Evolutionary conservation across 345 rosid species (phyloP).

Genomic region (Melaleuca quinquenervia): DNA sequence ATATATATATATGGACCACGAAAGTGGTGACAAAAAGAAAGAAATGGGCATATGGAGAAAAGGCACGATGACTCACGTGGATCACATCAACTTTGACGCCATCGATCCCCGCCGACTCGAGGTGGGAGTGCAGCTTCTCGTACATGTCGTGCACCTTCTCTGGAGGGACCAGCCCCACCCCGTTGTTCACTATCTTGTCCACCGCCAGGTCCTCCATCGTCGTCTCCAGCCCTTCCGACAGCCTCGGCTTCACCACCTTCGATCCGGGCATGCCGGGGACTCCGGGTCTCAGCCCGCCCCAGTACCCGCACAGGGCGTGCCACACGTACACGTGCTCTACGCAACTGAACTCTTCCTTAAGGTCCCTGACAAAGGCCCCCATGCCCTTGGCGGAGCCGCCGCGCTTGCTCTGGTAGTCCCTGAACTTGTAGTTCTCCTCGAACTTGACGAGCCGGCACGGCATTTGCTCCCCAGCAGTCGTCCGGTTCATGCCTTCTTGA

Average conservation of each 20-base stretch:
- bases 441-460: constrained; percentile 78
- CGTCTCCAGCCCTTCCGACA: constrained; percentile 55
- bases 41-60: not conserved
- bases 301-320: constrained; percentile 93
- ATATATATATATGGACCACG: too few relatives aligned
- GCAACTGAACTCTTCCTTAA: constrained; percentile 58
- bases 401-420: constrained; percentile 45
- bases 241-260: constrained; percentile 31
- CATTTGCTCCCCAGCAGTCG: constrained; percentile 92
- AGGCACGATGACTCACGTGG: constrained; percentile 46
- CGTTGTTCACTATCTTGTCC: constrained; percentile 63
- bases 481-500: constrained; percentile 48
- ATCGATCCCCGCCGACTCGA: constrained; percentile 60
- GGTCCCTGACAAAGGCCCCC: constrained; percentile 69
- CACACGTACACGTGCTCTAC: constrained; percentile 81
- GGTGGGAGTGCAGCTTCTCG: constrained; percentile 72
- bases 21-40: not conserved
- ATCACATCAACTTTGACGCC: constrained; percentile 98
- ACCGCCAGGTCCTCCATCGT: constrained; percentile 93
- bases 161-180: constrained; percentile 65
- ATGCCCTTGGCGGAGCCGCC: constrained; percentile 34
- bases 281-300: constrained; percentile 82
- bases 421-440: constrained; percentile 77
- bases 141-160: constrained; percentile 55
- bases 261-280: constrained; percentile 51